Evolutionary conservation across 2,329 filamentous ascomycete species (phyloP).

Genomic region (Westerdykella aurantiaca): DNA sequence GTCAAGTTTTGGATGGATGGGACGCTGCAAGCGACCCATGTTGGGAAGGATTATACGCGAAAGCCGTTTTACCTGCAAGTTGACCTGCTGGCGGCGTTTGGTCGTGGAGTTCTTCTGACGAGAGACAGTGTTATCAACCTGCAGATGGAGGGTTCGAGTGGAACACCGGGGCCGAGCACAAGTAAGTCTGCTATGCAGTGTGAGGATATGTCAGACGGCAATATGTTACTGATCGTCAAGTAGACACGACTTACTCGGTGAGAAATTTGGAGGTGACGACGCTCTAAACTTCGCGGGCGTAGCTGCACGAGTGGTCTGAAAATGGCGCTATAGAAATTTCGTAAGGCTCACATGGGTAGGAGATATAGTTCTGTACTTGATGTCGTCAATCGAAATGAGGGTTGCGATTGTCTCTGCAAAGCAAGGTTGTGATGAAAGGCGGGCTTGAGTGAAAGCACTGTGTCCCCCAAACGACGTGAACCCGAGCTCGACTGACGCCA

Average conservation of each 20-base stretch:
- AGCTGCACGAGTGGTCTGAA: too few relatives aligned
- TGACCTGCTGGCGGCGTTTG: not conserved
- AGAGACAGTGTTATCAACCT: constrained; percentile 24
- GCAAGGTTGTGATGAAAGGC: too few relatives aligned
- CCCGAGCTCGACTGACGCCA: too few relatives aligned
- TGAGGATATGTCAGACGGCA: not conserved
- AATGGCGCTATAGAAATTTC: too few relatives aligned
- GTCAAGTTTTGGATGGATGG: constrained; percentile 53
- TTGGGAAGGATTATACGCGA: constrained; percentile 47
- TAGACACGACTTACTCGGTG: constrained; percentile 21
- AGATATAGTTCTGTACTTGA: too few relatives aligned
- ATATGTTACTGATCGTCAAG: constrained; percentile 2
- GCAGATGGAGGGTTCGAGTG: constrained; percentile 31
- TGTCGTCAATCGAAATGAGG: too few relatives aligned
- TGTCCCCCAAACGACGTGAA: too few relatives aligned
- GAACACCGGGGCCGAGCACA: constrained; percentile 16
- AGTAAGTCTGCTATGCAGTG: constrained; percentile 12
- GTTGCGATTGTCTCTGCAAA: too few relatives aligned
- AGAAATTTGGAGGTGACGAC: constrained; percentile 22
- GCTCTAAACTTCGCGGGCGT: constrained; percentile 4
- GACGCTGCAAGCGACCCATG: constrained; percentile 45
- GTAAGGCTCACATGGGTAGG: too few relatives aligned
- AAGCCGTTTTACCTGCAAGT: constrained; percentile 25
- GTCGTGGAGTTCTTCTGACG: not conserved
- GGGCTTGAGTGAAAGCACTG: too few relatives aligned